Conservation (phyloP, 108 stramenopile species). For the Parmales sp. region DNA sequence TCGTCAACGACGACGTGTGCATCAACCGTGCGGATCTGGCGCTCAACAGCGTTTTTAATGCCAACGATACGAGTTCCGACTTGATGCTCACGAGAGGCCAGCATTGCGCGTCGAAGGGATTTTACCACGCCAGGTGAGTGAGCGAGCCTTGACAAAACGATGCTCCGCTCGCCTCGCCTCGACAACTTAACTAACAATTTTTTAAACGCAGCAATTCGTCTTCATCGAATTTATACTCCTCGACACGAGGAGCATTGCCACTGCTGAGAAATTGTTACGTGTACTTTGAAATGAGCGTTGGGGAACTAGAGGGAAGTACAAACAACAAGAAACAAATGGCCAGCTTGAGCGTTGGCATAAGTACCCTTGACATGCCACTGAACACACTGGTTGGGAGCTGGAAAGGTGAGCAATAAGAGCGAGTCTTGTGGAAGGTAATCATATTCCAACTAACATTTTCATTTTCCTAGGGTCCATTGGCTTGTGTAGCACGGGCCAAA, state of each 20-base stretch:
- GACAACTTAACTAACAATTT: too few species aligned
- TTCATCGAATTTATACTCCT: conserved; percentile 72
- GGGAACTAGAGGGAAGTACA: conserved; percentile 12
- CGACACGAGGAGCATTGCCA: conserved; percentile 74
- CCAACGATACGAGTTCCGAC: conserved; percentile 48
- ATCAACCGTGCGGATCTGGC: too few species aligned
- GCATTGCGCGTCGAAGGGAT: conserved; percentile 81
- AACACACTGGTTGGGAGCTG: conserved; percentile 86
- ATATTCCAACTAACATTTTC: too few species aligned
- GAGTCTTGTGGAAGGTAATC: too few species aligned
- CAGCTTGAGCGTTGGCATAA: conserved; percentile 74
- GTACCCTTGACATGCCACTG: conserved; percentile 88
- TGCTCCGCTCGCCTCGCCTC: too few species aligned
- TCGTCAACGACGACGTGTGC: too few species aligned
- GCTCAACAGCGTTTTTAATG: conserved; percentile 83
- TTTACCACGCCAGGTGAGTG: too few species aligned
- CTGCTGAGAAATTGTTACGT: conserved; percentile 83
- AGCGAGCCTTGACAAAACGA: too few species aligned
- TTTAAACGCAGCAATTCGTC: too few species aligned
- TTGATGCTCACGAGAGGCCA: conserved; percentile 76
- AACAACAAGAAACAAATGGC: conserved; percentile 36
- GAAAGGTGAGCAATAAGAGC: conserved; percentile 43
- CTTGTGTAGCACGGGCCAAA: conserved; percentile 83
- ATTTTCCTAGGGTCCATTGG: conserved; percentile 48
- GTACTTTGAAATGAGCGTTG: conserved; percentile 83